Evolutionary conservation across 2,329 filamentous ascomycete species (phyloP), one percentile per base, ranked within the genome.

Genomic region (Ophiostoma sp.): DNA sequence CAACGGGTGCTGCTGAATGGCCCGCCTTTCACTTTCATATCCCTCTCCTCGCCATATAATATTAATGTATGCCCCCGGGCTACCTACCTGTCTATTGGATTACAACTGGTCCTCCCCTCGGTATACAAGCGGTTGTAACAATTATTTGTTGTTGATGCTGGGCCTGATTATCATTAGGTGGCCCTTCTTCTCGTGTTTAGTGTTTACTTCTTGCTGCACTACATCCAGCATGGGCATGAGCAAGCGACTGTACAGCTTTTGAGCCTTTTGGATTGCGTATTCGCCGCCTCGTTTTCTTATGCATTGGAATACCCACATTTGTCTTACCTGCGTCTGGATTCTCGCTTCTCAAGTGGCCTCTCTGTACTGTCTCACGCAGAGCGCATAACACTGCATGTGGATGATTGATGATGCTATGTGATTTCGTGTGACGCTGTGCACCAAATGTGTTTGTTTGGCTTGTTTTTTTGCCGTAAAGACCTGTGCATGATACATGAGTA

Each of bases 1-100:
- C 8, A 77, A 74, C 12, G 79, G 79, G 8, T 80, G 81, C 3
- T 69, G 69, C 38, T 69, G 52, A 65, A 36, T 64, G 36, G 12
- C 52, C 27, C 41, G 41, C 63, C 44, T 55, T 63, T 40, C 18
- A 36, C 55, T n/a, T 67, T 60, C 55, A 60, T 60, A 38, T 27
- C 18, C 55, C 52, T 38, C 5, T 65, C 49, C 36, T 52, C 49
- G 27, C 27, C 27, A 52, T 52, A 52, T 52, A 14, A 40, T 9
- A 60, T 36, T 55, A 55, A 55, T 55, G 49, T 55, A 7, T 55
- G 7, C 42, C 4, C 45, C 16, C 14, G 45, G 42, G 49, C 49
- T 38, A 38, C 27, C 55, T 12, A 6, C 0, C 11, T 16, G 14
- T 49, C 11, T 18, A 27, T 38, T 38, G 55, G 27, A 60, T 38